These are phyloP conservation scores for Melastoma malabathricum DNA, from an alignment of 345 rosid species.

Conservation along the genomic window DNA sequence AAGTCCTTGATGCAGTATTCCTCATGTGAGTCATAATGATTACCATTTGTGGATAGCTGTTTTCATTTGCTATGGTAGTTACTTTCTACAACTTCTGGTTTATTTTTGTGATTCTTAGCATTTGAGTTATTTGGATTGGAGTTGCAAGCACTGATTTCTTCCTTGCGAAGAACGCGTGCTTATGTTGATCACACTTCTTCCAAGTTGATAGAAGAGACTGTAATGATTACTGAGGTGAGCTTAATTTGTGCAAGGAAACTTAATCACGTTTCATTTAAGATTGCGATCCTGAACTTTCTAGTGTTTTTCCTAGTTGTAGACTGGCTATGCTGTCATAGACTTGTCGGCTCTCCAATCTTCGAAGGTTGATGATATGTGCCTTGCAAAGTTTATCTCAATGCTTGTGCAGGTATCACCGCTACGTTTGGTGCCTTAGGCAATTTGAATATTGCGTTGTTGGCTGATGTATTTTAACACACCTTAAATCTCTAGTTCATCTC, in stretches of 20 bases:
- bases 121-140: constrained; percentile 56
- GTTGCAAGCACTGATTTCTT: constrained; percentile 46
- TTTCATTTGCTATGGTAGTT: no score
- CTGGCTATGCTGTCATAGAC: constrained; percentile 68
- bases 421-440: constrained; percentile 6
- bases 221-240: constrained; percentile 54
- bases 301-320: constrained; percentile 22
- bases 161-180: constrained; percentile 56
- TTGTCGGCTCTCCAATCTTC: constrained; percentile 45
- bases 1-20: constrained; percentile 41
- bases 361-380: constrained; percentile 39
- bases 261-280: not conserved
- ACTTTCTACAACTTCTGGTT: no score
- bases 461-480: not conserved
- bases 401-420: constrained; percentile 49
- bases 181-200: constrained; percentile 46
- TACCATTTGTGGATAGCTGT: no score
- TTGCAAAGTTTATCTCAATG: constrained; percentile 49
- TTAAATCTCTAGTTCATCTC: constrained; percentile 52
- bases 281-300: constrained; percentile 3
- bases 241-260: not conserved
- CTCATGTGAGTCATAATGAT: constrained; percentile 33
- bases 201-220: constrained; percentile 36
- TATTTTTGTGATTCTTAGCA: constrained; percentile 5
- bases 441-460: not conserved